Conservation (phyloP, 2,329 filamentous ascomycete genomes). For the Trichoderma harzianum region DNA sequence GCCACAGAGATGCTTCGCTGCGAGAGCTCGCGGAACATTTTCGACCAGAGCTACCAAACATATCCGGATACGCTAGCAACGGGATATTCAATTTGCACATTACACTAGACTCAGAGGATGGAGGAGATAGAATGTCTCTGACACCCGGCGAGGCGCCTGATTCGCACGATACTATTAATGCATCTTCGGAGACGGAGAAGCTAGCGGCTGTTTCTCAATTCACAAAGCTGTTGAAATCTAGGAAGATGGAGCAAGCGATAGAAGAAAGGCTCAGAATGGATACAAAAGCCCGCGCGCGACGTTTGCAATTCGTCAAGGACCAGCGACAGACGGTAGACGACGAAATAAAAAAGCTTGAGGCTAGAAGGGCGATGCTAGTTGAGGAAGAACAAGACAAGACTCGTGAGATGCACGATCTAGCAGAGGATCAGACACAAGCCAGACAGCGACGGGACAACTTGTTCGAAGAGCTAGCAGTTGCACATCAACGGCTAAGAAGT, state of each 20-base stretch:
- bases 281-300: not conserved
- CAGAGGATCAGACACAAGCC: not conserved
- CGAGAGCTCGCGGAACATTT: not conserved
- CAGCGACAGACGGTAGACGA: not conserved
- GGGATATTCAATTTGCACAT: not conserved
- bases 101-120: not conserved
- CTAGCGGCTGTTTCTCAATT: not conserved
- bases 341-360: not conserved
- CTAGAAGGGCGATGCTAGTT: not conserved
- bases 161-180: not conserved
- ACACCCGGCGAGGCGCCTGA: not conserved
- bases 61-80: not conserved
- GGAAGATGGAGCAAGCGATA: not conserved
- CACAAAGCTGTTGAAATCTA: not conserved
- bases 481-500: not conserved
- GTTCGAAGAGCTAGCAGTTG: not conserved
- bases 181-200: not conserved
- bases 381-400: not conserved
- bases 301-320: not conserved
- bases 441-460: rapidly evolving
- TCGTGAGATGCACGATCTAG: not conserved
- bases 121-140: not conserved
- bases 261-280: not conserved
- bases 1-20: not conserved
- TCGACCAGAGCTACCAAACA: not conserved